phyloP scores from a whole-genome alignment of 2,329 filamentous ascomycete species.

The Diaporthe sp. region DNA sequence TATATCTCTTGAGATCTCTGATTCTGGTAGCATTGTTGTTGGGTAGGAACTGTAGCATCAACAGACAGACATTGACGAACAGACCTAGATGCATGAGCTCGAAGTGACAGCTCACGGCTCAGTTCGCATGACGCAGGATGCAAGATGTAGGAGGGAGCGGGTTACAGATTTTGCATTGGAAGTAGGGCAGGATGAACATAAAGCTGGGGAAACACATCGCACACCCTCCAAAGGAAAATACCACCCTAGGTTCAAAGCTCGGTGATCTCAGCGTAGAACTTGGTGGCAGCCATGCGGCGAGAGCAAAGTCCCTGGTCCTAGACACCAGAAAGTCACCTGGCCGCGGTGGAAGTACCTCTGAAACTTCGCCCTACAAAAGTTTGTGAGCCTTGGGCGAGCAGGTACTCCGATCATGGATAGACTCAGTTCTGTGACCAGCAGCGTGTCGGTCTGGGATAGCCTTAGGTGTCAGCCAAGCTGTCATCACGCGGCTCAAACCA shows the following conservation, averaged over 20 bases:
- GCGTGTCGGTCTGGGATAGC: slow-evolving; percentile 28
- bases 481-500: slow-evolving; percentile 26
- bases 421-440: slow-evolving; percentile 24
- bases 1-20: slow-evolving; percentile 33
- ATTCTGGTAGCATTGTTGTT: slow-evolving; percentile 34
- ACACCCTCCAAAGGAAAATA: neutral
- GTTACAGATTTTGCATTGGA: neutral
- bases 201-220: slow-evolving; percentile 31
- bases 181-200: slow-evolving; percentile 30
- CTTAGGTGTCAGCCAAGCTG: slow-evolving; percentile 29
- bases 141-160: slow-evolving; percentile 23
- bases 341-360: slow-evolving; percentile 3
- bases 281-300: slow-evolving; percentile 14
- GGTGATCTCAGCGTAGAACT: slow-evolving; percentile 5
- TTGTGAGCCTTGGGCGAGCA: neutral
- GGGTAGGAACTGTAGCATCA: slow-evolving; percentile 21
- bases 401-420: slow-evolving; percentile 17
- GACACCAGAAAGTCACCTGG: slow-evolving; percentile 23
- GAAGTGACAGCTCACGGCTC: slow-evolving; percentile 9
- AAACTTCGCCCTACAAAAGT: neutral
- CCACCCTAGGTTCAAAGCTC: slow-evolving; percentile 14
- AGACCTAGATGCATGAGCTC: slow-evolving; percentile 19
- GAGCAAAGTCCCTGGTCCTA: slow-evolving; percentile 12
- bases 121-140: slow-evolving; percentile 18
- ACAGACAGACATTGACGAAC: slow-evolving; percentile 16